Base-by-base conservation (phyloP, 345 rosid genomes). In the Psidium friedrichsthalianum region DNA sequence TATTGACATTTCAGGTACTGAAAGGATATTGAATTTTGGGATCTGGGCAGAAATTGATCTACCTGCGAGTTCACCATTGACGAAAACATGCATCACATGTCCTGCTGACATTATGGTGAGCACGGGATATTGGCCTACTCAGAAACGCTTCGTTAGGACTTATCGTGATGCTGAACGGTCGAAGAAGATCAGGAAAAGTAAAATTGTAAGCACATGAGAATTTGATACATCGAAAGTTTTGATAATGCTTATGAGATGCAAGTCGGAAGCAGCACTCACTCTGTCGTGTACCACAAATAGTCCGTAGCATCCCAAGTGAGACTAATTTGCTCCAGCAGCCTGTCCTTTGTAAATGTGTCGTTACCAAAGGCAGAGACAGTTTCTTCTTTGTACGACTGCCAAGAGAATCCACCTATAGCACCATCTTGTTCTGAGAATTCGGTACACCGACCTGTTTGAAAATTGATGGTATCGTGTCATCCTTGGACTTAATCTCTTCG, bases 81-180 rank as follows among this genome's bases (percentile, higher is more conserved):
- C 86, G 82, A 93, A 95, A 76, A 94, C 95, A 83, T 90, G 92
- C 84, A 90, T 88, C 53, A 90, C 94, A 90, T 94, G 98, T 20
- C 99, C 99, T 29, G 98, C 99, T 51, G 99, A 95, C 85, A 27
- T 56, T 82, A 89, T 84, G 1, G 90, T 93, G 78, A 97, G 95
- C 74, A 91, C 83, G n/a, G 98, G 99, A 81, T 58, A 69, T 83
- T 94, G 92, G 82, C 97, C 85, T 91, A 91, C 90, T 93, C 83
- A 94, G 88, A 88, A 94, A 94, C 0, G 84, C 90, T 90, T 96
- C 99, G 29, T 87, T 82, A 11, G 92, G 42, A 74, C 87, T 90
- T 59, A 95, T 86, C 14, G 91, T 92, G 27, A 96, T 88, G 89
- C 98, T 95, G 98, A 54, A 74, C 7, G 32, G 11, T 14, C 0